phyloP scores from a whole-genome alignment of 345 rosid species.

The Eucalyptus viminalis region DNA sequence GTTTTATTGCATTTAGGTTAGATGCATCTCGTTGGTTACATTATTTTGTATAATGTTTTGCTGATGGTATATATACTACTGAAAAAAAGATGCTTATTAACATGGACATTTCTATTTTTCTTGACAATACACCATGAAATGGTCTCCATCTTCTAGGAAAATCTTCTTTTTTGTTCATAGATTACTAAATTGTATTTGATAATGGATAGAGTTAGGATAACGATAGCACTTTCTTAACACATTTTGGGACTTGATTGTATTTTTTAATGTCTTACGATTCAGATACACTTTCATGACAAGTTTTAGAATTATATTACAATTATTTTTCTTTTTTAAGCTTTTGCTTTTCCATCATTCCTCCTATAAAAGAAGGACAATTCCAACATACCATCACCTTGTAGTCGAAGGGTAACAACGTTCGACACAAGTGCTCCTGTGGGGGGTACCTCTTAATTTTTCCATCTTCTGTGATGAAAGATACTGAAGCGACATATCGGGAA shows the following conservation, averaged over 20 bases:
- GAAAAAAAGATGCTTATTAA: background rate
- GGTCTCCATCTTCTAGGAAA: background rate
- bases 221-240: no score
- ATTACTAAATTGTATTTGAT: background rate
- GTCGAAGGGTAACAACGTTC: background rate
- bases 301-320: no score
- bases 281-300: no score
- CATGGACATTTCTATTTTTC: background rate
- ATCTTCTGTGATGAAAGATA: no score
- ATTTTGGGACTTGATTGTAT: rapidly evolving
- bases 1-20: background rate
- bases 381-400: background rate
- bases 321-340: no score
- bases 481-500: no score
- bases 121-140: background rate
- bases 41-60: background rate
- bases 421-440: no score
- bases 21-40: background rate
- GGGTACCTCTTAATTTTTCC: no score
- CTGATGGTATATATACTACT: background rate
- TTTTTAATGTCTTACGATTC: no score
- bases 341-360: no score
- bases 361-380: background rate
- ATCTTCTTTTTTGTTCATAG: background rate
- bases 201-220: background rate